These are phyloP conservation scores for Macrolepiota albuminosa DNA, from an alignment of 768 basidiomycete species.

Conservation along the genomic window DNA sequence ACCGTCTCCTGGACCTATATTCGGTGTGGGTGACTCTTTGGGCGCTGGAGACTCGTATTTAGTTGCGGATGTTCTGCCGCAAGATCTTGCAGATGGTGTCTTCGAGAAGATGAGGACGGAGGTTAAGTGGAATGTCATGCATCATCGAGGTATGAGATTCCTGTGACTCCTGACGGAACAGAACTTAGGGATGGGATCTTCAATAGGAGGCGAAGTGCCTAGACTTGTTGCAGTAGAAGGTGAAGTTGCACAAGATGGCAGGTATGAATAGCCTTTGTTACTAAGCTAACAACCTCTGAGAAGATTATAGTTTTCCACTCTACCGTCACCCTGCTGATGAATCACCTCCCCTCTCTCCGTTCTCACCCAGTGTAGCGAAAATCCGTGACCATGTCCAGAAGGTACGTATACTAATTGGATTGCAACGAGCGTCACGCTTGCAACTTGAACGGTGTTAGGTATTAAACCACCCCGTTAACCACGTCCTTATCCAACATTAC, in stretches of 20 bases:
- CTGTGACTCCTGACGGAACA: background rate
- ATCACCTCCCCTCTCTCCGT: slow-evolving; percentile 61
- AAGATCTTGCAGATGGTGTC: slow-evolving; percentile 46
- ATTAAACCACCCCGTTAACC: slow-evolving; percentile 65
- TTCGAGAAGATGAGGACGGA: slow-evolving; percentile 59
- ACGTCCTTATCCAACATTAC: slow-evolving; percentile 80
- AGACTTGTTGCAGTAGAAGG: slow-evolving; percentile 62
- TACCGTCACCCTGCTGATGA: slow-evolving; percentile 83
- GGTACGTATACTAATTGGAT: slow-evolving; percentile 16
- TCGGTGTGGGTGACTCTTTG: slow-evolving; percentile 23
- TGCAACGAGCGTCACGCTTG: background rate
- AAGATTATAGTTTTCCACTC: slow-evolving; percentile 53
- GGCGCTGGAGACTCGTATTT: slow-evolving; percentile 70
- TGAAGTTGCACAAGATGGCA: slow-evolving; percentile 39
- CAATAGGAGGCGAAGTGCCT: slow-evolving; percentile 67
- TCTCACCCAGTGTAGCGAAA: slow-evolving; percentile 61
- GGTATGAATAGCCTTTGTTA: slow-evolving; percentile 19
- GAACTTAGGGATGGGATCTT: background rate
- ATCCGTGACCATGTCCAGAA: slow-evolving; percentile 64
- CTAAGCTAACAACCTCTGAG: background rate
- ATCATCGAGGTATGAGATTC: slow-evolving; percentile 54
- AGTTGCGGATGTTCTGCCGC: slow-evolving; percentile 52
- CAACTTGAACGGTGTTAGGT: slow-evolving; percentile 17
- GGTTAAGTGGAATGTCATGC: slow-evolving; percentile 71
- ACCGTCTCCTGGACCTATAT: slow-evolving; percentile 6